Evolutionary conservation across 2,329 filamentous ascomycete species (phyloP).

Genomic region (Epicoccum nigrum): DNA sequence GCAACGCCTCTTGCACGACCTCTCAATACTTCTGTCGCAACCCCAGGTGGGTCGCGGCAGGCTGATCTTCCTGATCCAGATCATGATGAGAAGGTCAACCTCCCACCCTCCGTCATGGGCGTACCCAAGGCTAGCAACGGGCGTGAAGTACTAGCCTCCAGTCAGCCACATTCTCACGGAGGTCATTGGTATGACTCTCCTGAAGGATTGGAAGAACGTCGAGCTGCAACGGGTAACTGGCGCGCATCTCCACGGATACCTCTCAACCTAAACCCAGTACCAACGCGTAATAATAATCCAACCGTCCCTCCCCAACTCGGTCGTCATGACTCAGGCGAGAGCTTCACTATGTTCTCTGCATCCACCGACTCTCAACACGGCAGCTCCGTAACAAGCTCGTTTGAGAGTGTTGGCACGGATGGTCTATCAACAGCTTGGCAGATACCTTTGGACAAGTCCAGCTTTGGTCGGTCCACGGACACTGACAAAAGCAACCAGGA

Average conservation of each 20-base stretch:
- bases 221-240: conserved; percentile 53
- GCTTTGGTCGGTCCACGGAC: conserved; percentile 37
- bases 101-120: conserved; percentile 42
- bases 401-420: conserved; percentile 46
- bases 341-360: conserved; percentile 69
- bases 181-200: conserved; percentile 44
- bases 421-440: conserved; percentile 40
- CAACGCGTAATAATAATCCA: conserved; percentile 44
- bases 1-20: conserved; percentile 62
- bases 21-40: conserved; percentile 19
- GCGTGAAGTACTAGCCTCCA: not conserved
- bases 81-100: conserved; percentile 43
- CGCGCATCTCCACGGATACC: conserved; percentile 57
- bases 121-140: not conserved
- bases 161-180: conserved; percentile 32
- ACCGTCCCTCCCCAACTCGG: conserved; percentile 45
- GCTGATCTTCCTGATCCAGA: conserved; percentile 44
- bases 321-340: conserved; percentile 65
- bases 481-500: conserved; percentile 12
- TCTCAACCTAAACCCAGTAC: conserved; percentile 55
- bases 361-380: conserved; percentile 63
- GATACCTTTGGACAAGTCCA: conserved; percentile 33
- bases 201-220: conserved; percentile 46
- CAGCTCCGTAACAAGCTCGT: conserved; percentile 60
- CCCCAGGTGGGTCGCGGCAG: conserved; percentile 9